Conservation (phyloP, 2,329 filamentous ascomycete genomes). For the Zarea fungicola region DNA sequence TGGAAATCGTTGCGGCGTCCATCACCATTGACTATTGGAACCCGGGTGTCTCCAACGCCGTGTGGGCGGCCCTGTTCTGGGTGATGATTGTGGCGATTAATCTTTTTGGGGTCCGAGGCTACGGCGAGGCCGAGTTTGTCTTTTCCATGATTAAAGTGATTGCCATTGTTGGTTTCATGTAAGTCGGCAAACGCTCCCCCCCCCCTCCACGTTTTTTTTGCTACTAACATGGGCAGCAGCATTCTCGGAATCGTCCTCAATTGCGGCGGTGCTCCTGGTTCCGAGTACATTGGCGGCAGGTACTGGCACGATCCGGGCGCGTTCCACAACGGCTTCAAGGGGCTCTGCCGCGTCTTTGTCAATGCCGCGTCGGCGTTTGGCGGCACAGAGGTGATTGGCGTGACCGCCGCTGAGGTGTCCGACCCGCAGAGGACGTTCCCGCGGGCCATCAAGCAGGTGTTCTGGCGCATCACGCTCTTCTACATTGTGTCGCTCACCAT, state of each 20-base stretch:
- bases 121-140: slow-evolving; percentile 84
- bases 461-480: slow-evolving; percentile 81
- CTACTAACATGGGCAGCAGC: too few species aligned
- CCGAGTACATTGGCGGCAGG: slow-evolving; percentile 66
- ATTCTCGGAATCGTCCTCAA: slow-evolving; percentile 75
- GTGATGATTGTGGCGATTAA: slow-evolving; percentile 74
- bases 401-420: slow-evolving; percentile 63
- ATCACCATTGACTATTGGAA: slow-evolving; percentile 83
- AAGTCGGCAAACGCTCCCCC: slow-evolving; percentile 27
- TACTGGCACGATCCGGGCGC: slow-evolving; percentile 74
- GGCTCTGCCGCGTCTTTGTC: slow-evolving; percentile 63
- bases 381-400: slow-evolving; percentile 62
- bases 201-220: background rate
- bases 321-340: slow-evolving; percentile 69
- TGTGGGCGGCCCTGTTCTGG: slow-evolving; percentile 81
- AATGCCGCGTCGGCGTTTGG: slow-evolving; percentile 65
- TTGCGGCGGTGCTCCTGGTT: slow-evolving; percentile 62
- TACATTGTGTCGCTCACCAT: slow-evolving; percentile 72
- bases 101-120: slow-evolving; percentile 80
- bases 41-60: slow-evolving; percentile 55
- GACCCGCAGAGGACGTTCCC: slow-evolving; percentile 70
- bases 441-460: slow-evolving; percentile 77
- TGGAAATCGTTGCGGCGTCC: slow-evolving; percentile 83
- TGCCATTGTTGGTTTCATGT: slow-evolving; percentile 86
- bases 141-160: slow-evolving; percentile 83